Evolutionary conservation across 192 early-diverging fungal species (phyloP).

Genomic region (Diversispora epigaea): DNA sequence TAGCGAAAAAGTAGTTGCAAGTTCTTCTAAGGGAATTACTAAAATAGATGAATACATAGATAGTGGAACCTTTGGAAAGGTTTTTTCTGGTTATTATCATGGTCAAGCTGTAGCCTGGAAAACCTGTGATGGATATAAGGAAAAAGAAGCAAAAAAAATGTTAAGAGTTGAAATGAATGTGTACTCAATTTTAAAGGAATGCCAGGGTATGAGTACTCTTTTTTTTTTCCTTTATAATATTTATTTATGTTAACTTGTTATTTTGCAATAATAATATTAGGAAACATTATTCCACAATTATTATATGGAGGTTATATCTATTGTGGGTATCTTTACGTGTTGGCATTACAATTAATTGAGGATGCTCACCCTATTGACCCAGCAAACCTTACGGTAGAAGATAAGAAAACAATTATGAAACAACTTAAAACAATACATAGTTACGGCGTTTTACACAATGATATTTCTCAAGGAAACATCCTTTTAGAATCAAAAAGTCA

Average conservation of each 20-base stretch:
- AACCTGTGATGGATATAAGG: background rate
- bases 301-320: slow-evolving; percentile 23
- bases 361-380: background rate
- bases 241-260: slow-evolving; percentile 15
- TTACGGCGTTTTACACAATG: slow-evolving; percentile 10
- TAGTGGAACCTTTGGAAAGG: background rate
- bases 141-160: background rate
- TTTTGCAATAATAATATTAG: slow-evolving; percentile 26
- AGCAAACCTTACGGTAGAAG: background rate
- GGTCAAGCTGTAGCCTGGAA: background rate
- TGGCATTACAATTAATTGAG: slow-evolving; percentile 15
- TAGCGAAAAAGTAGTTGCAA: background rate
- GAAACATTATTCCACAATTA: slow-evolving; percentile 1
- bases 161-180: slow-evolving; percentile 7
- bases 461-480: background rate
- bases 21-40: slow-evolving; percentile 7
- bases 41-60: slow-evolving; percentile 2
- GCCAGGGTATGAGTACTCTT: slow-evolving; percentile 9
- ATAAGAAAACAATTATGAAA: slow-evolving; percentile 10
- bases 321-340: slow-evolving; percentile 1
- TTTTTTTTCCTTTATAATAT: slow-evolving; percentile 10
- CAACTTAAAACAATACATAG: slow-evolving; percentile 22
- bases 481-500: slow-evolving; percentile 7
- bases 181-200: slow-evolving; percentile 21
- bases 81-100: slow-evolving; percentile 14